These are phyloP conservation scores for Papiliotrema nemorosa DNA, from an alignment of 1,284 basidiomycete species.

Conservation along the genomic window DNA sequence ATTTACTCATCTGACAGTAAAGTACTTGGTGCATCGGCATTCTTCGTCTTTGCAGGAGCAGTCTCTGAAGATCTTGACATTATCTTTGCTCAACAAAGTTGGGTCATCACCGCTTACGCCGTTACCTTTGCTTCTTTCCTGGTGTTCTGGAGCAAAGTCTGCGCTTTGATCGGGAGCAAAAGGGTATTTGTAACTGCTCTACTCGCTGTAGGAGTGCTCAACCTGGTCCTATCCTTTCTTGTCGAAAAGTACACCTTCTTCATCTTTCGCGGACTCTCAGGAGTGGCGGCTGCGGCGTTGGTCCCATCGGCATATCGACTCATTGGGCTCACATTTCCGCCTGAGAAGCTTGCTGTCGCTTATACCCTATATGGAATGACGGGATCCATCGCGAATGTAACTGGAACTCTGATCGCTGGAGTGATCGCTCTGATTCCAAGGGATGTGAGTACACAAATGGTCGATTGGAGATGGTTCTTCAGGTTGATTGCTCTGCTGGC, in stretches of 20 bases:
- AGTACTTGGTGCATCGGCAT: neutral
- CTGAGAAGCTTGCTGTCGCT: constrained; percentile 29
- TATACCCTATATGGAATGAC: constrained; percentile 42
- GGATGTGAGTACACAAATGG: constrained; percentile 25
- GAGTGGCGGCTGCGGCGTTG: constrained; percentile 6
- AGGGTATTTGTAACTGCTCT: constrained; percentile 31
- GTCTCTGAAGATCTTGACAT: neutral
- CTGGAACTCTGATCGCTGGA: neutral
- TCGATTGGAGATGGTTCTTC: constrained; percentile 36
- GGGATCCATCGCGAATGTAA: constrained; percentile 26
- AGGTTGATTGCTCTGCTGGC: constrained; percentile 30
- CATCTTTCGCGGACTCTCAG: constrained; percentile 5
- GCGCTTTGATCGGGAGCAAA: constrained; percentile 39
- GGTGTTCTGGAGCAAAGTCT: constrained; percentile 38
- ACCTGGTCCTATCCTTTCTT: constrained; percentile 25
- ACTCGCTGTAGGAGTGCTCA: constrained; percentile 19
- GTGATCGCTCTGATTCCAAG: constrained; percentile 25
- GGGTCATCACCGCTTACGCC: constrained; percentile 17
- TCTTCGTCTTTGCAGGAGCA: neutral
- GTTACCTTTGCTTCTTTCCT: constrained; percentile 35
- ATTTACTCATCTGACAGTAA: neutral
- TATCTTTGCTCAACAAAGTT: neutral
- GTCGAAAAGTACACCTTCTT: constrained; percentile 15
- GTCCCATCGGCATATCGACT: constrained; percentile 38
- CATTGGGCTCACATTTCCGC: constrained; percentile 38